These are phyloP conservation scores for Triangularia setosa DNA, from an alignment of 2,329 filamentous ascomycete genomes.

Conservation along the genomic window DNA sequence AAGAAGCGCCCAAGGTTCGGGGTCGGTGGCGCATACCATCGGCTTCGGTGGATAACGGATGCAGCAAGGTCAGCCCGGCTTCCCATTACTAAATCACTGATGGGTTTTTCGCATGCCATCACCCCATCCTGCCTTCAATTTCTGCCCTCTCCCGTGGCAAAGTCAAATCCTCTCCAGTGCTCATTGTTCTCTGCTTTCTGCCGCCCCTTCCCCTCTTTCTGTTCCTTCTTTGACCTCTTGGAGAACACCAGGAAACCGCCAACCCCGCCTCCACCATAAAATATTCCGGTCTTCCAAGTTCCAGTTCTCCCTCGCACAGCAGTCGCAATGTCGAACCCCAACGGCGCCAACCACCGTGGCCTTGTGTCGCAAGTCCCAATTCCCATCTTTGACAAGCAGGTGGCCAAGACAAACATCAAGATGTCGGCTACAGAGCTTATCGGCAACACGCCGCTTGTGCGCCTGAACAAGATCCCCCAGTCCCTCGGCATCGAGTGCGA, in stretches of 20 bases:
- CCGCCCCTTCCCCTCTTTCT: neutral
- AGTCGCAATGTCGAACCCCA: constrained; percentile 11
- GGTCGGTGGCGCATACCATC: constrained; percentile 19
- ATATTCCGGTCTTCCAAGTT: neutral
- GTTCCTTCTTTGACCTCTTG: constrained; percentile 1
- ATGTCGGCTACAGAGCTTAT: constrained; percentile 77
- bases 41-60: constrained; percentile 8
- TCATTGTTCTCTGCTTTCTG: neutral
- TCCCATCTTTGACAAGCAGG: constrained; percentile 17
- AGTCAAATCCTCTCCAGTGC: neutral
- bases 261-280: constrained; percentile 7
- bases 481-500: constrained; percentile 84
- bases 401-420: constrained; percentile 25
- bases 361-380: constrained; percentile 9
- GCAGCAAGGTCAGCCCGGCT: neutral
- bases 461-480: constrained; percentile 87
- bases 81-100: constrained; percentile 13
- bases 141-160: neutral
- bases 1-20: neutral
- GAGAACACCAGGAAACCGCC: neutral
- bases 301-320: neutral
- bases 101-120: constrained; percentile 9
- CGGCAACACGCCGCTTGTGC: constrained; percentile 92
- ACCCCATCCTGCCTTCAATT: neutral
- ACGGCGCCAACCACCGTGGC: constrained; percentile 13